Base-by-base conservation (phyloP, 345 rosid species). In the Populus alba region DNA sequence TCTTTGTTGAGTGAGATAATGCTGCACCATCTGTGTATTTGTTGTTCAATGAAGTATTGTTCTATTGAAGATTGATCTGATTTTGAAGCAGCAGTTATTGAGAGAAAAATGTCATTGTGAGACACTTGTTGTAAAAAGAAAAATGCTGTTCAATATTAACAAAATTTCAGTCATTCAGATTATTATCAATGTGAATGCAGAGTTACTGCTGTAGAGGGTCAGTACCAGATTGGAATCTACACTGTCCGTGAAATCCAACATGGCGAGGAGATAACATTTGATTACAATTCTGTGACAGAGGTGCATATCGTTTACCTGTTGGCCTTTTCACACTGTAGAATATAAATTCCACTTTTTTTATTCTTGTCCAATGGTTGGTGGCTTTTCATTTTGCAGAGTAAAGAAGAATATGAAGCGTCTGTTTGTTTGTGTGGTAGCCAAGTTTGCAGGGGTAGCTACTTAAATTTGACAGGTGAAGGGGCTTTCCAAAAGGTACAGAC, bases 401-500 rank as follows among this genome's bases (percentile, higher is more conserved):
- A 97, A 87, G 99, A 97, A 88, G 99, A 97, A 84, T 97, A 97
- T 75, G 99, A 97, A 85, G 99, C 98, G 65, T 97, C 99, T 82
- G 99, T 97, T 62, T 97, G 99, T 88, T 85, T 97, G 82, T 97
- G 99, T 82, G 99, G 99, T 81, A 97, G 97, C 87, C 99, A 97
- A 90, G 97, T 92, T 68, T 97, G 99, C 78, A 92, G 99, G 66
- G 99, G 99, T 62, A 97, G 97, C 93, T 97, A 97, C 88, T 89
- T 97, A 86, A 97, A 97, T 87, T 87, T 97, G 85, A 97, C 99
- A 10, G 99, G 99, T 53, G 99, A 96, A 89, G 99, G 96, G 79
- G 95, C 99, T 83, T 97, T 92, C 76, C 93, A 86, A 79, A 97
- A 92, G 99, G 99, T 97, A 85, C 41, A 17, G 29, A 79, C 1